Percentiles rank a stretch among this genome's conserved stretches.
These are phyloP conservation scores for Knoxia roxburghii DNA, from an alignment of 257 asterid species.

Conservation along the genomic window DNA sequence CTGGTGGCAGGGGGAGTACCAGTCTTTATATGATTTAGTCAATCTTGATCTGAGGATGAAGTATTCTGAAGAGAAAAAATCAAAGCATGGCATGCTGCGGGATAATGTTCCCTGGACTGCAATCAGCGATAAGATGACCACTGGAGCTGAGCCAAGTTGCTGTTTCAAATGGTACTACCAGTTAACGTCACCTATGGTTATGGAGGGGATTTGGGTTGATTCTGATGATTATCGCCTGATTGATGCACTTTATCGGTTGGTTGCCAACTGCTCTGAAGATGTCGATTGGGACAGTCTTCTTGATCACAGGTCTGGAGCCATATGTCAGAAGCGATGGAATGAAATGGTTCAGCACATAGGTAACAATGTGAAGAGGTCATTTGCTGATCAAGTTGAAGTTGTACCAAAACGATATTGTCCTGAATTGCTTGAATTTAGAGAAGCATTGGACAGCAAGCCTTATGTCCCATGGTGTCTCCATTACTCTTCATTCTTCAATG, in stretches of 20 bases:
- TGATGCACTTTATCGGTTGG: slow-evolving; percentile 23
- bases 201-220: slow-evolving; percentile 27
- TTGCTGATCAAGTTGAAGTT: slow-evolving; percentile 26
- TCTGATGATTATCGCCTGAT: slow-evolving; percentile 25
- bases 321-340: slow-evolving; percentile 28
- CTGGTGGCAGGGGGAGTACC: slow-evolving; percentile 34
- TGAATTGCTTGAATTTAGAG: neutral
- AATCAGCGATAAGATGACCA: slow-evolving; percentile 20
- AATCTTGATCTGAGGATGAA: slow-evolving; percentile 23
- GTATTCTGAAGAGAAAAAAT: slow-evolving; percentile 21
- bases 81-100: slow-evolving; percentile 32
- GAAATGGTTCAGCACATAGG: slow-evolving; percentile 34
- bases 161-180: slow-evolving; percentile 29
- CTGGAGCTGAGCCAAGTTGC: slow-evolving; percentile 19
- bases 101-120: slow-evolving; percentile 30
- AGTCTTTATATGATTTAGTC: slow-evolving; percentile 27
- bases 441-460: too few species aligned
- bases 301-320: slow-evolving; percentile 26
- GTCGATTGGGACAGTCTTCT: slow-evolving; percentile 31
- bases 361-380: slow-evolving; percentile 17
- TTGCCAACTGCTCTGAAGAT: slow-evolving; percentile 28
- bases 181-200: slow-evolving; percentile 28
- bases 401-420: slow-evolving; percentile 24
- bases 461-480: too few species aligned
- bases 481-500: too few species aligned